Evolutionary conservation across 192 early-diverging fungal genomes (phyloP), one percentile per base, ranked within the genome.

Genomic region (Diversispora epigaea): DNA sequence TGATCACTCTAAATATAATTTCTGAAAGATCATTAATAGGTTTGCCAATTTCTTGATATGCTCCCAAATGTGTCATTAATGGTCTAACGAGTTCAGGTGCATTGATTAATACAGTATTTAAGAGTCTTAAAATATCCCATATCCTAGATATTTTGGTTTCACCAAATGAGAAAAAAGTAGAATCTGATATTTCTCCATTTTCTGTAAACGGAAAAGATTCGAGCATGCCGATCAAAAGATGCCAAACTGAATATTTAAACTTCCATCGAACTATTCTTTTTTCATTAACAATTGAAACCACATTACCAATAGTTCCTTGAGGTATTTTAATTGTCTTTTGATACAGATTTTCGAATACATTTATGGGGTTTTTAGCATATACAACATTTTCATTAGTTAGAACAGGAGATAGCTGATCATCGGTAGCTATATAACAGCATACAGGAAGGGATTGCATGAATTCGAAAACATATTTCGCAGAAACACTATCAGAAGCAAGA

Each of bases 371-470:
- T 4, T 43, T 43, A n/a, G 41, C 39, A 45, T 41, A 64, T 44
- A 64, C 62, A 8, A 19, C 14, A 64, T 64, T 41, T n/a, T 44
- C 39, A 44, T 43, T 43, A 43, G 0, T n/a, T 64, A 43, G 5
- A 10, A 17, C 64, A 71, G 15, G 65, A 47, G 39, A 67, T 65
- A 14, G 68, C 40, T 50, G 78, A 55, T 43, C 77, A 41, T 64
- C 62, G 9, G 17, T 73, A 41, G 79, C 57, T 5, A 79, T 65
- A 4, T 71, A 44, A 40, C 25, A 40, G 19, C 79, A 75, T 17
- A 73, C 67, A 7, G 78, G 60, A 21, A 82, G 63, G n/a, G 46
- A 46, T 14, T 72, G 73, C 54, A 82, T 78, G 41, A 71, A 82
- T 14, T 71, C 32, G 19, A 69, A 75, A n/a, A 75, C 61, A 32